A percentile compares a stretch with the other conserved stretches of the same genome.
phyloP scores from a whole-genome alignment of 2,329 filamentous ascomycete genomes.

The Didymella lethalis region DNA sequence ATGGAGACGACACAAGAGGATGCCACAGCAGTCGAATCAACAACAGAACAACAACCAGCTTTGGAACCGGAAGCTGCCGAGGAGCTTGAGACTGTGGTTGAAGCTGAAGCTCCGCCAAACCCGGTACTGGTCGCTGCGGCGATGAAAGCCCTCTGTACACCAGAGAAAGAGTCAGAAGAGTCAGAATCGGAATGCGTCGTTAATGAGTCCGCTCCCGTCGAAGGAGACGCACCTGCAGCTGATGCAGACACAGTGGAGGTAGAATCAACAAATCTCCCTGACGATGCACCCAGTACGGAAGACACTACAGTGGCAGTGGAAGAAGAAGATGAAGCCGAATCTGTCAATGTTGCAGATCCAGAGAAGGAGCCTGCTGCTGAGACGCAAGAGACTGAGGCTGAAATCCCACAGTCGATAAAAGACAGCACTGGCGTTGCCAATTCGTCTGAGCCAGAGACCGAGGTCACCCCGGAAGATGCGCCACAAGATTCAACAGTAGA shows the following conservation, averaged over 20 bases:
- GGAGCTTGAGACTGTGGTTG: slow-evolving; percentile 6
- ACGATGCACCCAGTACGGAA: background rate
- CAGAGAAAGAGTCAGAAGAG: background rate
- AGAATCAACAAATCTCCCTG: background rate
- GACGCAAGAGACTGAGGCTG: background rate
- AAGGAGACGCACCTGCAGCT: background rate
- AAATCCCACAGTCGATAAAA: background rate
- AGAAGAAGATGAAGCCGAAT: background rate
- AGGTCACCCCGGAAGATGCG: background rate
- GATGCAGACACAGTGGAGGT: background rate
- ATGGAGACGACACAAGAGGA: background rate
- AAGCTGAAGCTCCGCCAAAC: slow-evolving; percentile 10
- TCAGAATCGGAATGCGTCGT: background rate
- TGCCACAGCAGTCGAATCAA: background rate
- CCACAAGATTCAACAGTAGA: background rate
- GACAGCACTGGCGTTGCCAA: background rate
- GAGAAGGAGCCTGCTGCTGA: background rate
- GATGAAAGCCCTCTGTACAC: slow-evolving; percentile 9
- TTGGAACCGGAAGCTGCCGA: background rate
- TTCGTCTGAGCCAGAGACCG: background rate
- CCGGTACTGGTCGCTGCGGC: slow-evolving; percentile 14
- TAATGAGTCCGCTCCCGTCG: background rate
- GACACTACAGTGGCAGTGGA: background rate
- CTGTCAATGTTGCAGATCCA: too few relatives aligned
- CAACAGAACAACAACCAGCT: background rate